Base-by-base conservation (phyloP, 495 filamentous ascomycete genomes). In the Lasiosphaeria ovina region DNA sequence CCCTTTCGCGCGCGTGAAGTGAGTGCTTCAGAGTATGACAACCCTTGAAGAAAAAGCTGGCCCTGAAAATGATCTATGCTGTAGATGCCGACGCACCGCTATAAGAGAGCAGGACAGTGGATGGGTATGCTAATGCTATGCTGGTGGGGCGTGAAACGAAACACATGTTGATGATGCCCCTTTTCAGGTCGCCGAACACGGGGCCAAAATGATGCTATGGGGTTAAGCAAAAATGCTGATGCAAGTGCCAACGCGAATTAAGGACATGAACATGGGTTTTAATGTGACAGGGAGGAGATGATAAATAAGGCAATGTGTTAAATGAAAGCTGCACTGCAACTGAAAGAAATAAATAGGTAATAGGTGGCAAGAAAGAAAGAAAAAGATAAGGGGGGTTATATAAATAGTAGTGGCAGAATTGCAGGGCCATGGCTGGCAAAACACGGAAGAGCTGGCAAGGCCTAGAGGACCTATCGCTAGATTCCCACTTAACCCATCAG, bases 401-500 rank as follows among this genome's bases (percentile, higher is more conserved):
- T 14, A 47, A 11, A 9, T 14, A n/a, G 12, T 47, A 47, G 44
- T 47, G 44, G 44, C 44, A 47, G 44, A 47, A 47, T 47, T 11
- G 11, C 12, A 47, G 12, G 12, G 24, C 24, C 24, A 24, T 24
- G 24, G 24, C 24, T 11, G 2, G 3, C 42, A 32, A 7, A 58
- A 53, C 7, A 62, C 54, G 4, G 51, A 24, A 16, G 45, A 24
- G 24, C 24, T 24, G 24, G 24, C 24, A 24, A 24, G 24, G 2
- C 24, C 1, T 0, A 24, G 24, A 24, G 24, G 24, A 24, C 24
- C 2, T 24, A 2, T 2, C 24, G 24, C 35, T n/a, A 7, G 51
- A 47, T 34, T 47, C 11, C 44, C 6, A 47, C 54, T 69, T 55
- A 69, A 6, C 66, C 61, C 64, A 61, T 71, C 55, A 69, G 7